A percentile compares a stretch with the other conserved stretches of the same genome.
These are phyloP conservation scores for Dicorynia guianensis DNA, from an alignment of 306 rosid genomes.

Conservation along the genomic window DNA sequence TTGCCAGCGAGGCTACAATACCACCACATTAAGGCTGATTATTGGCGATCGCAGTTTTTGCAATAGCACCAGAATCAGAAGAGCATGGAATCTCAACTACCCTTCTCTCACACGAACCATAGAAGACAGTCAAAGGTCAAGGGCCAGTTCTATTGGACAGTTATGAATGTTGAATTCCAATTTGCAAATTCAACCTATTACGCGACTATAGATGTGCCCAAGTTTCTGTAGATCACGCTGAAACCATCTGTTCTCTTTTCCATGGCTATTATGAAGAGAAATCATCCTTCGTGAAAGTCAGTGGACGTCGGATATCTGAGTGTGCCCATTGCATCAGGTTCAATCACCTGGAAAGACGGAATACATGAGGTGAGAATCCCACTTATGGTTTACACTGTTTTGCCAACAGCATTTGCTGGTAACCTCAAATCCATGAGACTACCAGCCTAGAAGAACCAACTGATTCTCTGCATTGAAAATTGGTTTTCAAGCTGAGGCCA, in stretches of 20 bases:
- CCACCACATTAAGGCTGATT: constrained; percentile 38
- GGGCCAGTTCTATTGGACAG: constrained; percentile 27
- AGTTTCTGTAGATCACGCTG: not conserved
- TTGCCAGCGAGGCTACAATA: constrained; percentile 46
- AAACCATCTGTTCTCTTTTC: constrained; percentile 28
- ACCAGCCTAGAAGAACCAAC: not conserved
- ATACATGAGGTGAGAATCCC: constrained; percentile 40
- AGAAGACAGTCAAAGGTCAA: constrained; percentile 35
- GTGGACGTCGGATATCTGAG: constrained; percentile 22
- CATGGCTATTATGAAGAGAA: constrained; percentile 30
- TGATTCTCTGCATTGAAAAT: not conserved
- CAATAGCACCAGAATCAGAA: constrained; percentile 25
- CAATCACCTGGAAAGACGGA: constrained; percentile 29
- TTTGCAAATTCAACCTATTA: constrained; percentile 41
- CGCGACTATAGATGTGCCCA: not conserved
- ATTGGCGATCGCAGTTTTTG: constrained; percentile 38
- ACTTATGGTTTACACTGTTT: constrained; percentile 40
- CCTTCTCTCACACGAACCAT: constrained; percentile 42
- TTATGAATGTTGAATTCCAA: constrained; percentile 46
- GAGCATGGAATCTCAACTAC: constrained; percentile 51
- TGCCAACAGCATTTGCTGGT: constrained; percentile 15
- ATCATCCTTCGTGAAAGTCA: constrained; percentile 20
- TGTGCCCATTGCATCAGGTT: constrained; percentile 36
- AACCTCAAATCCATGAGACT: not conserved
- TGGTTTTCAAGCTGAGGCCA: not conserved